A percentile compares a stretch with the other conserved stretches of the same genome.
Conservation (phyloP, 1,139 yeast genomes). For the Spathaspora sp. region DNA sequence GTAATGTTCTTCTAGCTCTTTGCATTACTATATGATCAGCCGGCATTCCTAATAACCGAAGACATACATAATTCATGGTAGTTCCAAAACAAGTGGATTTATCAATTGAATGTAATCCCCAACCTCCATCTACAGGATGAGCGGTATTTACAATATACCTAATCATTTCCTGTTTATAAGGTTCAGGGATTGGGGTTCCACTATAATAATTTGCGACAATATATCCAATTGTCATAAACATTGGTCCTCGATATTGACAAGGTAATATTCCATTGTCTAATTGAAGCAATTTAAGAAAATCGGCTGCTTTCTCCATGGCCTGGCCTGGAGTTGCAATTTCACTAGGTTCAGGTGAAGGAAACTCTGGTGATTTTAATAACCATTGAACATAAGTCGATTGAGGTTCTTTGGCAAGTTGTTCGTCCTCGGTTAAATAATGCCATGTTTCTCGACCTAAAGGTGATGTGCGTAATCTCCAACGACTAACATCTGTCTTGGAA, state of each 20-base stretch:
- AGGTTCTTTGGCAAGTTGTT: constrained; percentile 37
- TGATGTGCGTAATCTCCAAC: constrained; percentile 77
- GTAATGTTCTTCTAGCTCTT: constrained; percentile 75
- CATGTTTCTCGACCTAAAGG: constrained; percentile 79
- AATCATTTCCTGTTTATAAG: constrained; percentile 65
- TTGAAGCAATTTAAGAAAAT: constrained; percentile 66
- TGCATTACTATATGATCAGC: constrained; percentile 73
- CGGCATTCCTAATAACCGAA: constrained; percentile 75
- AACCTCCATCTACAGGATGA: constrained; percentile 99
- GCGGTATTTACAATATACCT: constrained; percentile 85
- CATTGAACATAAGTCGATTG: constrained; percentile 63
- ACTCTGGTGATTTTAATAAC: constrained; percentile 46
- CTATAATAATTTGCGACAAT: constrained; percentile 74
- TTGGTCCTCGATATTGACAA: constrained; percentile 93
- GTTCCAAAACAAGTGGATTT: constrained; percentile 97
- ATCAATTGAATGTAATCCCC: constrained; percentile 94
- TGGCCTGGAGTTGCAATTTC: constrained; percentile 48
- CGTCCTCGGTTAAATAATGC: constrained; percentile 54
- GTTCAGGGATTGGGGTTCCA: constrained; percentile 65
- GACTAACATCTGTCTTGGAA: constrained; percentile 62
- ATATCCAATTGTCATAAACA: constrained; percentile 94
- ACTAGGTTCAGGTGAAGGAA: constrained; percentile 39
- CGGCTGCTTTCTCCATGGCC: constrained; percentile 74
- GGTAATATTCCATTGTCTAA: constrained; percentile 86
- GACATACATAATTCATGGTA: constrained; percentile 73